Percentiles rank a stretch among this genome's conserved stretches.
Conservation (phyloP, 1,284 basidiomycete genomes). For the Moniliella sp. region DNA sequence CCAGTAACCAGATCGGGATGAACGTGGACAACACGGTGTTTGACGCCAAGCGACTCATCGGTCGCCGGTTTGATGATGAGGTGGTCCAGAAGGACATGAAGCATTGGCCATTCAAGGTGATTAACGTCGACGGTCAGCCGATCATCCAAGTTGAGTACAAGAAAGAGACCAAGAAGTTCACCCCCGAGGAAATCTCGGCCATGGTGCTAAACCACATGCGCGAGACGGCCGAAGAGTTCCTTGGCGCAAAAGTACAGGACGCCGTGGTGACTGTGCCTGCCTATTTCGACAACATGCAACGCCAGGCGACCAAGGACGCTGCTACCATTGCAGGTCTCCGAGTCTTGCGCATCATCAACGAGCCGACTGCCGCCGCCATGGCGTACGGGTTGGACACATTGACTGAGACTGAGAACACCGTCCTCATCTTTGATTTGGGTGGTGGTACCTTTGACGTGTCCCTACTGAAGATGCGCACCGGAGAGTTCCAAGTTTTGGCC, state of each 20-base stretch:
- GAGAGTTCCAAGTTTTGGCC: constrained; percentile 96
- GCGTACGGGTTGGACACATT: constrained; percentile 42
- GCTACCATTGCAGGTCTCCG: constrained; percentile 44
- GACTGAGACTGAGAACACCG: constrained; percentile 54
- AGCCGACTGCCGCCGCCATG: constrained; percentile 39
- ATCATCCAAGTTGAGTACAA: constrained; percentile 43
- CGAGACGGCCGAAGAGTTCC: constrained; percentile 50
- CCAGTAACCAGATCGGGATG: constrained; percentile 55
- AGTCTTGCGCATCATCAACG: constrained; percentile 51
- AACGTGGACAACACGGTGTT: constrained; percentile 60
- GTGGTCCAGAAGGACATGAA: constrained; percentile 46
- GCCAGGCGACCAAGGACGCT: constrained; percentile 43
- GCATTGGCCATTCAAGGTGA: constrained; percentile 52
- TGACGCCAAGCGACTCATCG: constrained; percentile 57
- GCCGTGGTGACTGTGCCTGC: constrained; percentile 50
- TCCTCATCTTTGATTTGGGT: constrained; percentile 97
- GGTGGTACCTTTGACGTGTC: constrained; percentile 61
- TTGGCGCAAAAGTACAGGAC: constrained; percentile 46
- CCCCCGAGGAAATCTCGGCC: constrained; percentile 65
- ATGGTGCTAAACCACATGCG: constrained; percentile 99
- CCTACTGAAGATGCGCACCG: constrained; percentile 47
- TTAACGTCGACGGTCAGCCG: constrained; percentile 43
- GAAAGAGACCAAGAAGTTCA: constrained; percentile 44
- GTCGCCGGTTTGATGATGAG: constrained; percentile 64
- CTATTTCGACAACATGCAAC: constrained; percentile 50